Base-by-base conservation (phyloP, 805 yeast genomes). In the Schwanniomyces yamadae region DNA sequence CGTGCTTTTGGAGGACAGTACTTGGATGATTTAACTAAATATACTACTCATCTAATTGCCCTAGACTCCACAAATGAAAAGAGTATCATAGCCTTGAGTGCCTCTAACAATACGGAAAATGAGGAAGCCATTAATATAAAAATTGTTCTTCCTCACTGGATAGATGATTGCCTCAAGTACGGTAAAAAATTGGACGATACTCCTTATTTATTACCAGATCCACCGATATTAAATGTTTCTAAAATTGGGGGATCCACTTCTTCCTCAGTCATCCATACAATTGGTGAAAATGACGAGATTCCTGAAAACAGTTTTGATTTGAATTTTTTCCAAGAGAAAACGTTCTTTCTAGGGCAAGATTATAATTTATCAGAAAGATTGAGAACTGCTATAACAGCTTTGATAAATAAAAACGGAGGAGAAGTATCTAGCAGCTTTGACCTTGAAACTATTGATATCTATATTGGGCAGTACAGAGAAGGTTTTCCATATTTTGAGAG, bases 41-140 rank as follows among this genome's bases (percentile, higher is more conserved):
- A 74, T 44, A 85, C 95, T 1, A 86, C 96, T 0, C 97, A 91
- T 66, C 69, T 88, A 23, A 64, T 91, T 14, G 75, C 91, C 0
- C 52, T 58, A 4, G 77, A 75, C 43, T 52, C 61, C 23, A 57
- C 75, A 3, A 75, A 78, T 36, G 84, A 78, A 35, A 78, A 78
- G 40, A 75, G 81, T 31, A 68, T 78, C 24, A 66, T 75, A 17
- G 87, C 85, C 1, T 63, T 69, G 3, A 60, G 72, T 31, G 58
- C 57, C 10, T 43, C 53, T 7, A 36, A 32, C 18, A 42, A 37
- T 23, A 36, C 28, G 5, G 35, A 41, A 23, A 46, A 41, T 11
- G 42, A 38, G n/a, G 62, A 61, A 1, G 55, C 55, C 4, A 56
- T 66, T 23, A 55, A 66, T 23, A 80, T 84, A 23, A 69, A 73